phyloP scores from a whole-genome alignment of 441 rosid species.

The Gossypium laxum region DNA sequence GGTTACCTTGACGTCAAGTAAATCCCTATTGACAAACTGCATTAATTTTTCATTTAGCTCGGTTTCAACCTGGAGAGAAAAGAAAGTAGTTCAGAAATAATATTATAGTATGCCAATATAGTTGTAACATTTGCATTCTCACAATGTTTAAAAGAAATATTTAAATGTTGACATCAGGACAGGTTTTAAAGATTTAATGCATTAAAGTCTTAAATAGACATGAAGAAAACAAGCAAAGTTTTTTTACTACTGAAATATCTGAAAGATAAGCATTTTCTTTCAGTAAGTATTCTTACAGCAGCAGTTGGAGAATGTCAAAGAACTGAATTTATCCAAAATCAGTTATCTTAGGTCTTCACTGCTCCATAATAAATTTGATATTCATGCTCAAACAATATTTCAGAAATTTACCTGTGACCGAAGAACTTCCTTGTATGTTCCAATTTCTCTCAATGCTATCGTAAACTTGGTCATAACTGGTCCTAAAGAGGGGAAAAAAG shows the following conservation, averaged over 20 bases:
- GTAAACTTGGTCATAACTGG: conserved; percentile 99
- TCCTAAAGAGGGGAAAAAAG: conserved; percentile 34
- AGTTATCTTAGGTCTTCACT: not conserved
- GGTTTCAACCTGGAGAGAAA: conserved; percentile 73
- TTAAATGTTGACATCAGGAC: not conserved
- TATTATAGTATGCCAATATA: not conserved
- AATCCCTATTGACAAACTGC: conserved; percentile 83
- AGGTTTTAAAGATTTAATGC: not conserved
- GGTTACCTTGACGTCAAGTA: conserved; percentile 89
- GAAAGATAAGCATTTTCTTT: not conserved
- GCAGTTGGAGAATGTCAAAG: not conserved
- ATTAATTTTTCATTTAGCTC: conserved; percentile 88
- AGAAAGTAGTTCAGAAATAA: not conserved
- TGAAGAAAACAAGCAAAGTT: not conserved
- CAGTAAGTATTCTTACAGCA: not conserved
- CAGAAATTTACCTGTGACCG: conserved; percentile 63
- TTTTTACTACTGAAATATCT: not conserved
- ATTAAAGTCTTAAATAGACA: not conserved
- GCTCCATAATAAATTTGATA: not conserved
- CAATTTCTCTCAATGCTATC: conserved; percentile 95
- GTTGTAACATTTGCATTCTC: not conserved
- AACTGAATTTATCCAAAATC: not conserved
- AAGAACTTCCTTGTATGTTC: conserved; percentile 96
- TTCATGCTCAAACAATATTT: not conserved
- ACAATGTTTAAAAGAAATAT: not conserved